Base-by-base conservation (phyloP, 306 rosid genomes). In the Pterocarpus santalinus region DNA sequence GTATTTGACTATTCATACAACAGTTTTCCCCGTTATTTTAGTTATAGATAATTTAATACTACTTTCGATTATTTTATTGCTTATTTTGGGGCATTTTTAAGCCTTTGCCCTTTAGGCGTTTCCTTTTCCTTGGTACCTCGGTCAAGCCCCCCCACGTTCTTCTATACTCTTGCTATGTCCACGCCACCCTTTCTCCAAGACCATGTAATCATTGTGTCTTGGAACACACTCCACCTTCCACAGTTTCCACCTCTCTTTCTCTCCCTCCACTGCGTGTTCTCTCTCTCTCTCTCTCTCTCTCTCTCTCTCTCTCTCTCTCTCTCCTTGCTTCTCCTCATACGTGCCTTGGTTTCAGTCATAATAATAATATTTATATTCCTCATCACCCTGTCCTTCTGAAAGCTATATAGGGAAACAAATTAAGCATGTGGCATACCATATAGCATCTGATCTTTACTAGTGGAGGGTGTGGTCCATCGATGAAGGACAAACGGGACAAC, bases 151-250 rank as follows among this genome's bases (percentile, higher is more conserved):
- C 91, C 94, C 97, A 94, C 98, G 97, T 90, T 94, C 82, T 91
- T 91, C 87, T 79, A 92, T 76, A 85, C 87, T 74, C 85, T 87
- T 85, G 91, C 90, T 87, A 87, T 89, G 91, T 91, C 92, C 94
- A 89, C 92, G 90, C 94, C 88, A 86, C 86, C 89, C 94, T 91
- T 94, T 91, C 89, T 91, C 92, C 95, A 89, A 94, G 88, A 94
- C 97, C 83, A 70, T 88, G 97, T 95, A 95, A 95, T 95, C 91
- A 95, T 95, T 95, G 91, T 93, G 95, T 91, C 99, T 95, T 91
- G 91, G 92, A 95, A 93, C 93, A 91, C 86, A 95, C 97, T 95
- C 91, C 90, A 64, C 56, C 86, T 10, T 71, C 41, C 39, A 70
- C 60, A 5, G 30, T n/a, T 51, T 7, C 53, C 53, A 47, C 53